Conservation (phyloP, 441 rosid genomes). For the Sinapis alba region DNA sequence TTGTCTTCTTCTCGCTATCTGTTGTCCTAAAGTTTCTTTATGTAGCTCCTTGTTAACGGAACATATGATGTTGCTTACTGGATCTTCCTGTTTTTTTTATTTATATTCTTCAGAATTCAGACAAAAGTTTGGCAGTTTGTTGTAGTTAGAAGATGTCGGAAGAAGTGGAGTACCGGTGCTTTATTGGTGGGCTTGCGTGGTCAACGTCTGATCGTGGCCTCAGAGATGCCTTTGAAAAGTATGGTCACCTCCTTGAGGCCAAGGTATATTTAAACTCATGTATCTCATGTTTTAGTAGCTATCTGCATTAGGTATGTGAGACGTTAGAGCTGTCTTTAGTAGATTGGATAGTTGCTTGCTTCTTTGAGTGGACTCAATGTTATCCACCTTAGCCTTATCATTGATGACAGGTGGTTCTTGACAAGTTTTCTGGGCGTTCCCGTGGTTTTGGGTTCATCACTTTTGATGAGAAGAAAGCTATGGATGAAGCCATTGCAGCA, state of each 20-base stretch:
- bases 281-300: background rate
- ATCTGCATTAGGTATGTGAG: background rate
- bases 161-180: conserved; percentile 82
- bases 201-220: conserved; percentile 84
- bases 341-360: background rate
- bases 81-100: background rate
- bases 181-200: conserved; percentile 94
- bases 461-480: conserved; percentile 78
- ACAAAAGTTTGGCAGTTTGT: conserved; percentile 36
- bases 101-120: background rate
- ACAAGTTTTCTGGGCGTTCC: conserved; percentile 90
- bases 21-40: background rate
- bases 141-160: conserved; percentile 73
- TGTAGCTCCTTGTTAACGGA: background rate
- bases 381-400: background rate
- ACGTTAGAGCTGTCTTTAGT: background rate
- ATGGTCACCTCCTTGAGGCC: conserved; percentile 85
- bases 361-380: background rate
- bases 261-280: conserved; percentile 59
- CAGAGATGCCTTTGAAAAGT: conserved; percentile 89
- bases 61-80: background rate
- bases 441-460: conserved; percentile 98
- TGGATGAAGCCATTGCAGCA: conserved; percentile 91
- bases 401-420: conserved; percentile 70
- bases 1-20: too few species aligned